A percentile compares a stretch with the other conserved stretches of the same genome.
Evolutionary conservation across 202 grass and related monocot genomes (phyloP).

Genomic region (Musa balbisiana): DNA sequence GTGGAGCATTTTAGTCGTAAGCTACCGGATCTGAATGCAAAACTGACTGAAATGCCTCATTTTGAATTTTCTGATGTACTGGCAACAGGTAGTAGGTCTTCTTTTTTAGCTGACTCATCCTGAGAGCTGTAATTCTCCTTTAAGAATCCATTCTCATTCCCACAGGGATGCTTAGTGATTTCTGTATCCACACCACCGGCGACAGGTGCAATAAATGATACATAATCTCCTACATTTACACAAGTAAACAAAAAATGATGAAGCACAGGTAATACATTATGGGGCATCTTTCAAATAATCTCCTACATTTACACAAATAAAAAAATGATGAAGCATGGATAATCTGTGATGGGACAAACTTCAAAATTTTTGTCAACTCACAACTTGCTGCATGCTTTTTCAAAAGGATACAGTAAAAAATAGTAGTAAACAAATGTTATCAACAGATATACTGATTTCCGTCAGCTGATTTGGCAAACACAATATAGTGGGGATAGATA

Average conservation of each 20-base stretch:
- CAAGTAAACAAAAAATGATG: neutral
- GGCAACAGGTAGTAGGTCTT: conserved; percentile 26
- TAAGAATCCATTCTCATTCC: conserved; percentile 75
- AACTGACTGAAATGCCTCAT: neutral
- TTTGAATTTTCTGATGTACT: conserved; percentile 30
- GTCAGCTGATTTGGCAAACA: too few species aligned
- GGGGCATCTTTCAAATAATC: conserved; percentile 23
- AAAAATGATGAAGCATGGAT: neutral
- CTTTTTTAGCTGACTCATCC: conserved; percentile 28
- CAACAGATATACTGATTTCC: too few species aligned
- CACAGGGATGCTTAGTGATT: conserved; percentile 27
- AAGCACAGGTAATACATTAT: neutral
- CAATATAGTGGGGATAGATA: too few species aligned
- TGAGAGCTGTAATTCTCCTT: conserved; percentile 36
- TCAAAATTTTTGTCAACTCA: too few species aligned
- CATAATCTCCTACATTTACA: conserved; percentile 53
- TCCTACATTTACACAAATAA: conserved; percentile 32
- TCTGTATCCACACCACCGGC: conserved; percentile 36
- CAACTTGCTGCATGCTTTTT: too few species aligned
- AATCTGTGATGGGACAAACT: too few species aligned
- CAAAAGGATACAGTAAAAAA: too few species aligned
- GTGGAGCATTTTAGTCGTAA: neutral
- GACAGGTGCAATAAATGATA: conserved; percentile 51
- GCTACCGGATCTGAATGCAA: neutral
- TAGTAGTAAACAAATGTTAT: too few species aligned